Evolutionary conservation across 768 basidiomycete species (phyloP), one percentile per base, ranked within the genome.

Genomic region (Suillus sp.): DNA sequence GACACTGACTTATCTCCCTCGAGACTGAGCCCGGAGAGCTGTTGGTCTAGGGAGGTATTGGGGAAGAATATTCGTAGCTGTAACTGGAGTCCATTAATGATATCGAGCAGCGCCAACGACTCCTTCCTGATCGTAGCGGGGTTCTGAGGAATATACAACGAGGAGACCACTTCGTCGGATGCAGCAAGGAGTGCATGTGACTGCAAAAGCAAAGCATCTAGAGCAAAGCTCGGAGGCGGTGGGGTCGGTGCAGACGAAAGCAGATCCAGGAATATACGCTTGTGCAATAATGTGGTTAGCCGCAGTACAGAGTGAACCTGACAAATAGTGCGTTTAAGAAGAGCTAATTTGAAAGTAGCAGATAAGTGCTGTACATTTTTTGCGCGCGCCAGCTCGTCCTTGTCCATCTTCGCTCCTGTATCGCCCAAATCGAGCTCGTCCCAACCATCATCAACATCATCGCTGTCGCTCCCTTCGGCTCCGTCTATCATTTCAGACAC

Each of bases 161-260:
- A 76, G n/a, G 88, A 80, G 25, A 88, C 81, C 60, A 92, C 77
- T 45, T 93, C 88, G 70, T 93, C 91, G 4, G 84, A 80, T 3
- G 83, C 79, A 55, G 80, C 71, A 20, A 88, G 78, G 25, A 91
- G 78, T 8, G 74, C 69, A 35, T 82, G 77, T 3, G 90, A 92
- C 10, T 76, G 76, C 3, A 70, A 43, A 18, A 83, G 79, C 6
- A 93, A 77, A 25, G 68, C 60, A 68, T 90, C 89, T n/a, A 90
- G 75, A n/a, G 67, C 58, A 25, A 56, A 27, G 51, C 69, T 68
- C 62, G 69, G 57, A 22, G 72, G 66, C 1, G 72, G 50, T 18
- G 78, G 64, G 67, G 66, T 64, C 22, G 67, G 64, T 55, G 71
- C 66, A 53, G 65, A 67, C 3, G 80, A 72, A 5, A 89, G 78